Evolutionary conservation across 306 rosid species (phyloP).

Genomic region (Albizia julibrissin): DNA sequence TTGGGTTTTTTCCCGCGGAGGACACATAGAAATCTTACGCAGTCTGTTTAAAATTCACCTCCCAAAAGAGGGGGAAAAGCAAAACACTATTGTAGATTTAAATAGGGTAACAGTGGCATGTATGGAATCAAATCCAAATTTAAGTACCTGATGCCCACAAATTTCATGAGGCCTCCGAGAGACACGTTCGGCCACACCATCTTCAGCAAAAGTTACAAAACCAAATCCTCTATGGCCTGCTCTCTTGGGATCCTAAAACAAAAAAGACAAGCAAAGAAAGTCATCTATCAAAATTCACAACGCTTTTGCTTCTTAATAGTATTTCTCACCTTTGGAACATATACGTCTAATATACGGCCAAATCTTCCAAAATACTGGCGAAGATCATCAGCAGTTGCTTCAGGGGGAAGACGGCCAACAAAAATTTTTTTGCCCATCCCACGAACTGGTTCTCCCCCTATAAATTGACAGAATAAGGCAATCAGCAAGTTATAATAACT

Average conservation of each 20-base stretch:
- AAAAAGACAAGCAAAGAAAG: background rate
- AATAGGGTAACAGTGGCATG: background rate
- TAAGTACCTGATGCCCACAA: slow-evolving; percentile 68
- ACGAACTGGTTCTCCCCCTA: slow-evolving; percentile 81
- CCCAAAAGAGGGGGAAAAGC: too few relatives aligned
- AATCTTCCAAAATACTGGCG: slow-evolving; percentile 80
- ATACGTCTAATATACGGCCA: slow-evolving; percentile 70
- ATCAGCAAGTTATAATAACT: slow-evolving; percentile 17
- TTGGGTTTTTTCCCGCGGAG: too few relatives aligned
- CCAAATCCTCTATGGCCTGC: slow-evolving; percentile 84
- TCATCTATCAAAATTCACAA: background rate
- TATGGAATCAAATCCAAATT: background rate
- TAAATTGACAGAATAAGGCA: slow-evolving; percentile 33
- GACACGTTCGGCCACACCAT: slow-evolving; percentile 79
- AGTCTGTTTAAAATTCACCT: background rate
- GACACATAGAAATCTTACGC: background rate
- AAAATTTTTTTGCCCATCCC: slow-evolving; percentile 72
- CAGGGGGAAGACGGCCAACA: slow-evolving; percentile 76
- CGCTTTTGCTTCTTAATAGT: background rate
- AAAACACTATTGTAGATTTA: background rate
- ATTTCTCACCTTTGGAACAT: slow-evolving; percentile 66
- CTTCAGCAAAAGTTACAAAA: slow-evolving; percentile 80
- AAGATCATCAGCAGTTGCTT: slow-evolving; percentile 69
- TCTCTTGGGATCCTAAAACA: slow-evolving; percentile 70
- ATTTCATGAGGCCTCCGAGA: slow-evolving; percentile 78